Conservation (phyloP, 768 basidiomycete species). For the Heimioporus sp. region DNA sequence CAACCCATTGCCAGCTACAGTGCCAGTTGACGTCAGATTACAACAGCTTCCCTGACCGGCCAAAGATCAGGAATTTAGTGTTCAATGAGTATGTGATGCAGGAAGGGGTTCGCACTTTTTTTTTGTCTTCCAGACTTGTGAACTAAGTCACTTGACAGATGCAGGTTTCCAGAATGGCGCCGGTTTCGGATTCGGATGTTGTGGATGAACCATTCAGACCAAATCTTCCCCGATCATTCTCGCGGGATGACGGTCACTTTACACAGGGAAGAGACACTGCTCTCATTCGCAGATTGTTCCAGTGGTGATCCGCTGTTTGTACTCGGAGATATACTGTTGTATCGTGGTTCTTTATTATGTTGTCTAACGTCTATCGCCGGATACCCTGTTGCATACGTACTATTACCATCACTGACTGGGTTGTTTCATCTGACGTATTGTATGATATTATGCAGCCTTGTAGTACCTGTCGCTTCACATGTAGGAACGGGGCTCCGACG, state of each 20-base stretch:
- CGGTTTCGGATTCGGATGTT: conserved; percentile 42
- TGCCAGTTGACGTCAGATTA: conserved; percentile 62
- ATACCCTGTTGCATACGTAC: conserved; percentile 39
- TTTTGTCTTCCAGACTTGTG: background rate
- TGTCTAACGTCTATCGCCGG: conserved; percentile 24
- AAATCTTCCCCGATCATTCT: conserved; percentile 29
- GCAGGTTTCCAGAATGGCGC: conserved; percentile 62
- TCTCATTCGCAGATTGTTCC: conserved; percentile 52
- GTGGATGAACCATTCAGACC: conserved; percentile 41
- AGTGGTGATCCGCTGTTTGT: conserved; percentile 32
- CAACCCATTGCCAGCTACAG: conserved; percentile 74
- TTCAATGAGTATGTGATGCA: conserved; percentile 62
- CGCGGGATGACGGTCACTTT: conserved; percentile 31
- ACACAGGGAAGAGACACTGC: conserved; percentile 40
- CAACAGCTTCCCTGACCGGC: conserved; percentile 58
- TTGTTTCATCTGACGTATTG: conserved; percentile 26
- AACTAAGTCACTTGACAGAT: conserved; percentile 40
- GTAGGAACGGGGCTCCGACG: background rate
- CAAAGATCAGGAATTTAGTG: conserved; percentile 53
- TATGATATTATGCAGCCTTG: conserved; percentile 20
- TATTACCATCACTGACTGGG: conserved; percentile 27
- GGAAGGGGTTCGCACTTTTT: conserved; percentile 50
- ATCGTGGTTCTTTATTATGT: conserved; percentile 30
- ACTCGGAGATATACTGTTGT: conserved; percentile 24
- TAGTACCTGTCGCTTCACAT: background rate